Conservation (phyloP, 1,284 basidiomycete genomes). For the Ceratobasidium sp. region DNA sequence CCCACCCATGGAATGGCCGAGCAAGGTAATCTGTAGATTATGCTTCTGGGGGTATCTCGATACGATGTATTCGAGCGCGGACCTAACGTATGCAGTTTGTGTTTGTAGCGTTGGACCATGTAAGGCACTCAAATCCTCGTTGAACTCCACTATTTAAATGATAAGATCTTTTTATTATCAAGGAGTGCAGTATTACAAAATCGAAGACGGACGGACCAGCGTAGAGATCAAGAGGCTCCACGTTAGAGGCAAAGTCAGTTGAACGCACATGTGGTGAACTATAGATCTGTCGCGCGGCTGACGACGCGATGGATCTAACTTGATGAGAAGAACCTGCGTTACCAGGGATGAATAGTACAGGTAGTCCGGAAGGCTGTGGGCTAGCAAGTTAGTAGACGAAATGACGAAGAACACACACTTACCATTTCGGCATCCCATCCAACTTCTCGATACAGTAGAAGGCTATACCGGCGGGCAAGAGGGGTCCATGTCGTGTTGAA, state of each 20-base stretch:
- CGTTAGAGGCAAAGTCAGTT: slow-evolving; percentile 58
- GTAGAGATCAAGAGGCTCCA: slow-evolving; percentile 80
- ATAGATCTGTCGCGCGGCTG: slow-evolving; percentile 82
- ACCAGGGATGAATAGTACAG: slow-evolving; percentile 95
- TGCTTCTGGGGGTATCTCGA: slow-evolving; percentile 72
- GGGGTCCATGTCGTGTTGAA: slow-evolving; percentile 73
- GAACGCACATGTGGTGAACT: slow-evolving; percentile 61
- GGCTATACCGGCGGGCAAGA: slow-evolving; percentile 74
- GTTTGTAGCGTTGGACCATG: slow-evolving; percentile 87
- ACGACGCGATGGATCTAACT: slow-evolving; percentile 92
- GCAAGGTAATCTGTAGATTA: slow-evolving; percentile 64
- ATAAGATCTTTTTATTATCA: slow-evolving; percentile 8
- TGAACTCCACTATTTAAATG: slow-evolving; percentile 79
- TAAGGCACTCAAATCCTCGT: slow-evolving; percentile 96
- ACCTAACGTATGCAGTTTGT: slow-evolving; percentile 78
- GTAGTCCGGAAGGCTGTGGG: slow-evolving; percentile 58
- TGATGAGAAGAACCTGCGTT: slow-evolving; percentile 96
- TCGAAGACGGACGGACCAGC: slow-evolving; percentile 61
- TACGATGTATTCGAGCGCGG: slow-evolving; percentile 78
- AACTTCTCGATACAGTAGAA: slow-evolving; percentile 91
- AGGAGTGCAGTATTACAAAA: slow-evolving; percentile 12
- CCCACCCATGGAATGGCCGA: slow-evolving; percentile 99
- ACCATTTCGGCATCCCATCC: slow-evolving; percentile 70
- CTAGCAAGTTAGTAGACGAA: background rate
- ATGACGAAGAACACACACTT: slow-evolving; percentile 57